Evolutionary conservation across 345 rosid species (phyloP), one percentile per base, ranked within the genome.

Genomic region (Balakata baccata): DNA sequence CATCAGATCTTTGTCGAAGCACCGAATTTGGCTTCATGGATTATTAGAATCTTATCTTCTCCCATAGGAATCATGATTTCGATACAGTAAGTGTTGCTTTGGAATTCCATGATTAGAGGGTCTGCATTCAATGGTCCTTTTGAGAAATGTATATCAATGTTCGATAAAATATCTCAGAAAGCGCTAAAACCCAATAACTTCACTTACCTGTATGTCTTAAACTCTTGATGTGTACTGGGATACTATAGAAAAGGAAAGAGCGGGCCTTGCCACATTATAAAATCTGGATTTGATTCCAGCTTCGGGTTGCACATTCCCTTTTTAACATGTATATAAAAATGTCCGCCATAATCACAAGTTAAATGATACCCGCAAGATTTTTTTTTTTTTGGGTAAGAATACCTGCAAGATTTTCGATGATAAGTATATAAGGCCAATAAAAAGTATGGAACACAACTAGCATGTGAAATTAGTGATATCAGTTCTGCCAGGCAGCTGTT

Each of bases 371-470:
- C 79, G n/a, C n/a, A n/a, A n/a, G n/a, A n/a, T n/a, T n/a, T n/a
- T n/a, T n/a, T n/a, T n/a, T n/a, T n/a, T n/a, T n/a, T n/a, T n/a
- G n/a, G n/a, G n/a, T n/a, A n/a, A n/a, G n/a, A n/a, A n/a, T n/a
- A n/a, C n/a, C n/a, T n/a, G 82, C 46, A 74, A 75, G 53, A n/a
- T 84, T 82, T 82, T 86, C 64, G 79, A 77, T 66, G 82, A 25
- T 72, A 75, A 81, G 68, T 41, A 22, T 10, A 43, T 29, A 9
- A 77, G 78, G 50, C 81, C 76, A 50, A 80, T 79, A n/a, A 63
- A 78, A 74, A 61, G 71, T 78, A 4, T 84, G 83, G 76, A 84
- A 84, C 73, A 60, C 57, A 9, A 45, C 0, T 23, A 74, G n/a
- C 64, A 75, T 11, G 64, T 71, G 0, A 77, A 75, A 63, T 60